These are phyloP conservation scores for Nidularia sp. DNA, from an alignment of 768 basidiomycete genomes.

Conservation along the genomic window DNA sequence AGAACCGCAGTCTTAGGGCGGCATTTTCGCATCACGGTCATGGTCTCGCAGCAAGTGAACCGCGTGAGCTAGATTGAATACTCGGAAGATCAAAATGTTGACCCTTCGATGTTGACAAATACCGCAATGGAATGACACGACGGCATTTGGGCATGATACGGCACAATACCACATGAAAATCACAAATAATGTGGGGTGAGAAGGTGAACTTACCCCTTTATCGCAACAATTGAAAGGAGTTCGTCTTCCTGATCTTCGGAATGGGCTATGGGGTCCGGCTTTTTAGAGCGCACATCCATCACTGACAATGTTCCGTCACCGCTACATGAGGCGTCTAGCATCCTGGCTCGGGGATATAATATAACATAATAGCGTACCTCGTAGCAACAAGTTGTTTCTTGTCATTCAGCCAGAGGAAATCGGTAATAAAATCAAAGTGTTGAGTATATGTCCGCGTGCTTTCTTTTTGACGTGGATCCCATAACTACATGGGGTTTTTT, in stretches of 20 bases:
- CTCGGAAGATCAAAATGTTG: too few relatives aligned
- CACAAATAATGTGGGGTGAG: slow-evolving; percentile 1
- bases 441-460: slow-evolving; percentile 70
- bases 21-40: too few relatives aligned
- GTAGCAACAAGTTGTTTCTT: slow-evolving; percentile 84
- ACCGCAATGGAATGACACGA: neutral
- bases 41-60: too few relatives aligned
- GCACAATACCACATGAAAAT: neutral
- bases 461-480: slow-evolving; percentile 78
- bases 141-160: neutral
- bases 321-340: slow-evolving; percentile 30
- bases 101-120: too few relatives aligned
- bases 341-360: too few relatives aligned
- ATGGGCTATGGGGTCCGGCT: slow-evolving; percentile 70
- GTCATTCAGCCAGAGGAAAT: slow-evolving; percentile 82
- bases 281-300: slow-evolving; percentile 84
- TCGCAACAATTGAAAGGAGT: slow-evolving; percentile 77
- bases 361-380: slow-evolving; percentile 36
- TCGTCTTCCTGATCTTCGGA: slow-evolving; percentile 98
- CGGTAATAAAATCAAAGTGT: slow-evolving; percentile 93
- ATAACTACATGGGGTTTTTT: slow-evolving; percentile 52
- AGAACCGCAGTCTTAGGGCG: too few relatives aligned
- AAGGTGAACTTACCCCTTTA: slow-evolving; percentile 60
- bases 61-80: too few relatives aligned
- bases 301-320: slow-evolving; percentile 93